phyloP scores from a whole-genome alignment of 306 rosid genomes.

The Urtica urens region DNA sequence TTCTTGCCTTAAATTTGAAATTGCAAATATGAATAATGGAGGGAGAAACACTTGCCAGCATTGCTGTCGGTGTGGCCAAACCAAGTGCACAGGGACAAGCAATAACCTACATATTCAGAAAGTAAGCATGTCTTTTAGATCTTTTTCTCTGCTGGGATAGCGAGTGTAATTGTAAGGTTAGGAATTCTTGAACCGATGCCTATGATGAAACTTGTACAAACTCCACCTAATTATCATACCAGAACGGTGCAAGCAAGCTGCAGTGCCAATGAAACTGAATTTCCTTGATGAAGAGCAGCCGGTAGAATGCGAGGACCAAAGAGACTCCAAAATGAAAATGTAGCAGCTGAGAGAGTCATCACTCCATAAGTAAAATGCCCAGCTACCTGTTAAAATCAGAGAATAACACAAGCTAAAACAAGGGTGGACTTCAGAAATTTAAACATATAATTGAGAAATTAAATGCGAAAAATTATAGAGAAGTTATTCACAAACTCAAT shows the following conservation, averaged over 20 bases:
- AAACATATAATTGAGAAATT: no score
- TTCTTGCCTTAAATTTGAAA: not conserved
- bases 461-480: no score
- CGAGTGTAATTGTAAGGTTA: not conserved
- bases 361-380: conserved; percentile 97
- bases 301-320: conserved; percentile 62
- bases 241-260: conserved; percentile 97
- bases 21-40: not conserved
- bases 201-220: not conserved
- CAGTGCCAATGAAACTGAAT: conserved; percentile 75
- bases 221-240: conserved; percentile 73
- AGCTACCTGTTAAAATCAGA: conserved; percentile 59
- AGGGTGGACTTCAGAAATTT: no score
- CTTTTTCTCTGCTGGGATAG: no score
- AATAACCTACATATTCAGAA: conserved; percentile 54
- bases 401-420: not conserved
- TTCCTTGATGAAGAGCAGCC: conserved; percentile 55
- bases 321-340: conserved; percentile 76
- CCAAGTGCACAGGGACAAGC: conserved; percentile 99
- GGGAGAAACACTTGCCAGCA: conserved; percentile 54
- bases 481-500: no score
- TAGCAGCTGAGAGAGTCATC: conserved; percentile 77
- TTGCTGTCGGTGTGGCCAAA: conserved; percentile 97
- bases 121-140: not conserved
- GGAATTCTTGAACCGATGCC: not conserved